A percentile compares a stretch with the other conserved stretches of the same genome.
Conservation (phyloP, 2,329 filamentous ascomycete genomes). For the Fusarium miscanthi region DNA sequence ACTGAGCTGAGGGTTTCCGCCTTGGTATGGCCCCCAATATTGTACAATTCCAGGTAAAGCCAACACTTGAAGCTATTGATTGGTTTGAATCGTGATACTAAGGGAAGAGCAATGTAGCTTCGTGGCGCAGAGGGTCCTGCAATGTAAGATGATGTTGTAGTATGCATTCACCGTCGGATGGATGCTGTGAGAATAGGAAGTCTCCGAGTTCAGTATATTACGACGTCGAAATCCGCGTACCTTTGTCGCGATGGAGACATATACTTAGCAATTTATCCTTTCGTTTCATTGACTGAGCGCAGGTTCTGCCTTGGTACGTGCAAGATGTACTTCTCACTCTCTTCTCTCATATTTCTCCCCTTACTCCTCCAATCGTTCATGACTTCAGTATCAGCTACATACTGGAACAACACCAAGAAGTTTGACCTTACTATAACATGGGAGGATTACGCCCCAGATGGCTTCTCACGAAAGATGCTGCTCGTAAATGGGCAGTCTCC, state of each 20-base stretch:
- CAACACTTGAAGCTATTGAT: neutral
- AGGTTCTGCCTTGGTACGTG: neutral
- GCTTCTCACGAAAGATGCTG: slow-evolving; percentile 56
- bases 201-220: slow-evolving; percentile 11
- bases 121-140: neutral
- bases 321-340: slow-evolving; percentile 22
- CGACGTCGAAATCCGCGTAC: neutral
- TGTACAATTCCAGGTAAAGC: neutral
- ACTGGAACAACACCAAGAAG: slow-evolving; percentile 24
- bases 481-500: slow-evolving; percentile 71
- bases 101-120: neutral
- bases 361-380: slow-evolving; percentile 15
- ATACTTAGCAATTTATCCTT: neutral
- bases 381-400: slow-evolving; percentile 1
- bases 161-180: neutral
- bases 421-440: slow-evolving; percentile 52
- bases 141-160: slow-evolving; percentile 2
- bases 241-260: no score
- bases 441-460: slow-evolving; percentile 56
- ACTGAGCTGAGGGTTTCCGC: neutral
- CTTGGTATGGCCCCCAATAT: neutral
- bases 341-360: slow-evolving; percentile 6
- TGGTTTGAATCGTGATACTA: neutral
- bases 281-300: neutral
- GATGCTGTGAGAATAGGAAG: neutral